phyloP scores from a whole-genome alignment of 1,139 yeast genomes.

The Geotrichum bryndzae region DNA sequence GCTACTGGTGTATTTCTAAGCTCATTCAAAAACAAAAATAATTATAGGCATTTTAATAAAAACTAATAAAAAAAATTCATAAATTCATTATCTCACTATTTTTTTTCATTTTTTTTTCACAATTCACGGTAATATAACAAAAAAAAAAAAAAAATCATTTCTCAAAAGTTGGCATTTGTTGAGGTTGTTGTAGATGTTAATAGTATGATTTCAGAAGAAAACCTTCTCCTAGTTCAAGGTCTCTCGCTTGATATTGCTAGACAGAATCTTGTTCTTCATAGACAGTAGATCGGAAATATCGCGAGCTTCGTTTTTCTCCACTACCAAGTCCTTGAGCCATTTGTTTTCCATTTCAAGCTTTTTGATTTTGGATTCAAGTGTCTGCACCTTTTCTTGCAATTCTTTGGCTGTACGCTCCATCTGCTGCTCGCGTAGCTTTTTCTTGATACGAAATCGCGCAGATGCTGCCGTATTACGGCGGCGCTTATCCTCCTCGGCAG shows the following conservation, averaged over 20 bases:
- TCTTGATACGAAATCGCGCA: slow-evolving; percentile 72
- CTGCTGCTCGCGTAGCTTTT: slow-evolving; percentile 76
- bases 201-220: background rate
- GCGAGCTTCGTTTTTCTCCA: slow-evolving; percentile 48
- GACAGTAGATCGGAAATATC: slow-evolving; percentile 30
- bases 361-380: slow-evolving; percentile 55
- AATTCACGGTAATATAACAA: background rate
- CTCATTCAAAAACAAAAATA: too few relatives aligned
- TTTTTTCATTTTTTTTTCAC: background rate
- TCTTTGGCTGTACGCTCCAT: slow-evolving; percentile 63
- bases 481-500: slow-evolving; percentile 55
- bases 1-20: too few relatives aligned
- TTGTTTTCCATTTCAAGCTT: slow-evolving; percentile 80
- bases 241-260: background rate
- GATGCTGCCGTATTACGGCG: slow-evolving; percentile 75
- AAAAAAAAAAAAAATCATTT: background rate
- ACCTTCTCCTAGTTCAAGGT: background rate
- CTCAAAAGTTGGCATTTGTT: background rate
- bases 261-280: slow-evolving; percentile 27
- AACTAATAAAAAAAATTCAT: background rate
- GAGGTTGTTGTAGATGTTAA: background rate
- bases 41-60: background rate
- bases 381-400: slow-evolving; percentile 54
- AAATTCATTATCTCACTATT: background rate
- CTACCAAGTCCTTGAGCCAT: slow-evolving; percentile 66